Percentiles rank a stretch among this genome's conserved stretches.
Evolutionary conservation across 2,329 filamentous ascomycete genomes (phyloP).

Genomic region (Cephalotrichum gorgonifer): DNA sequence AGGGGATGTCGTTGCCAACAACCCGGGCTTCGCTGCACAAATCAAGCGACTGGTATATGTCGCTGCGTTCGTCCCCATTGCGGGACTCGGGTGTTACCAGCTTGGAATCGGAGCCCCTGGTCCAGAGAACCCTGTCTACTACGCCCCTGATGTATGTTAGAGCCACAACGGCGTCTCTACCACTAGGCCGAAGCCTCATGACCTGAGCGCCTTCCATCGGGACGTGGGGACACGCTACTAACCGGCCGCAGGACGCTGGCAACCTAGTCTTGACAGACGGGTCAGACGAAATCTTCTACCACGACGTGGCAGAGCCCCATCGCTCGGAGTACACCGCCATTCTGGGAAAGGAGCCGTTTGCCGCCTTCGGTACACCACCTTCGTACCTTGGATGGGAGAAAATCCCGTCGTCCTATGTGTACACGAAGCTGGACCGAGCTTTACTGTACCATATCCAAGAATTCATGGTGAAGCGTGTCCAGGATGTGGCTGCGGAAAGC

Average conservation of each 20-base stretch:
- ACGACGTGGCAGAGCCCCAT: conserved; percentile 1
- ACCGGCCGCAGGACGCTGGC: not conserved
- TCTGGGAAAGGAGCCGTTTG: not conserved
- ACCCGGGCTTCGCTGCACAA: not conserved
- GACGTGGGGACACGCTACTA: too few species aligned
- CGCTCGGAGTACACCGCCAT: not conserved
- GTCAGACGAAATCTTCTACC: conserved; percentile 1
- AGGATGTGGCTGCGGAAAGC: not conserved
- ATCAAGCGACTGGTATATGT: conserved; percentile 1
- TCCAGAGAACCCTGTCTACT: too few species aligned
- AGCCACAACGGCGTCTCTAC: too few species aligned
- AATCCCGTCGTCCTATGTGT: conserved; percentile 1
- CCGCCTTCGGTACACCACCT: not conserved
- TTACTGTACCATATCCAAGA: not conserved
- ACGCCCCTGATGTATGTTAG: too few species aligned
- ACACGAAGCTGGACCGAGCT: not conserved
- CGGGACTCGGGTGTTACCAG: too few species aligned
- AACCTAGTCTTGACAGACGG: not conserved
- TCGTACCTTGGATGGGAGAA: not conserved
- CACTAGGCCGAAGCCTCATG: too few species aligned
- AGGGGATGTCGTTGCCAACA: not conserved
- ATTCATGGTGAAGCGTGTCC: not conserved
- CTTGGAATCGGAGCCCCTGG: too few species aligned
- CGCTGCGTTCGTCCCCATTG: not conserved
- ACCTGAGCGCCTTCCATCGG: not conserved